A percentile compares a stretch with the other conserved stretches of the same genome.
Evolutionary conservation across 148 eudicot species (phyloP).

Genomic region (Chenopodium berlandieri): DNA sequence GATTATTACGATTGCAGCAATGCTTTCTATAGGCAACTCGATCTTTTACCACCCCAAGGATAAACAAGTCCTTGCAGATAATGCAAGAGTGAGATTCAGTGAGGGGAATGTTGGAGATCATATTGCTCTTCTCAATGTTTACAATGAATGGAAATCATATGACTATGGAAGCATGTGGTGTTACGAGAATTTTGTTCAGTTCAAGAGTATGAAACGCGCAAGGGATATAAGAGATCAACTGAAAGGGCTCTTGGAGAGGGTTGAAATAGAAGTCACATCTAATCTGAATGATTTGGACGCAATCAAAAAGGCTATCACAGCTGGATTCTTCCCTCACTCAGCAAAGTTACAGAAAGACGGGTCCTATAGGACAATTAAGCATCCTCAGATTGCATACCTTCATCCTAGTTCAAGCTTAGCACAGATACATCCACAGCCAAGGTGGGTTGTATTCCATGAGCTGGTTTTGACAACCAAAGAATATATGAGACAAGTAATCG

Average conservation of each 20-base stretch:
- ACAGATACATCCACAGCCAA: slow-evolving; percentile 63
- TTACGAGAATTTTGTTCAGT: slow-evolving; percentile 75
- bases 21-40: slow-evolving; percentile 78
- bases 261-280: slow-evolving; percentile 70
- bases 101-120: slow-evolving; percentile 80
- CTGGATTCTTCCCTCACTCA: slow-evolving; percentile 90
- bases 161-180: slow-evolving; percentile 67
- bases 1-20: slow-evolving; percentile 62
- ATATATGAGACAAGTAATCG: slow-evolving; percentile 86
- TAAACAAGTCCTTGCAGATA: slow-evolving; percentile 68
- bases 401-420: slow-evolving; percentile 94
- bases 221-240: slow-evolving; percentile 91
- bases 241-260: slow-evolving; percentile 81
- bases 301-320: slow-evolving; percentile 74
- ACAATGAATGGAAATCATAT: slow-evolving; percentile 73
- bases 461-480: slow-evolving; percentile 86
- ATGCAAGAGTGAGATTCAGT: slow-evolving; percentile 65
- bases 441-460: slow-evolving; percentile 89
- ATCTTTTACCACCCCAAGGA: slow-evolving; percentile 77
- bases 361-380: slow-evolving; percentile 79
- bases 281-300: slow-evolving; percentile 68
- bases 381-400: slow-evolving; percentile 85
- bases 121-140: slow-evolving; percentile 73
- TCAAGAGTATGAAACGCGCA: slow-evolving; percentile 89
- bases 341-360: slow-evolving; percentile 83